Evolutionary conservation across 2,329 filamentous ascomycete genomes (phyloP).

Genomic region (Neophaeococcomyces aloes): DNA sequence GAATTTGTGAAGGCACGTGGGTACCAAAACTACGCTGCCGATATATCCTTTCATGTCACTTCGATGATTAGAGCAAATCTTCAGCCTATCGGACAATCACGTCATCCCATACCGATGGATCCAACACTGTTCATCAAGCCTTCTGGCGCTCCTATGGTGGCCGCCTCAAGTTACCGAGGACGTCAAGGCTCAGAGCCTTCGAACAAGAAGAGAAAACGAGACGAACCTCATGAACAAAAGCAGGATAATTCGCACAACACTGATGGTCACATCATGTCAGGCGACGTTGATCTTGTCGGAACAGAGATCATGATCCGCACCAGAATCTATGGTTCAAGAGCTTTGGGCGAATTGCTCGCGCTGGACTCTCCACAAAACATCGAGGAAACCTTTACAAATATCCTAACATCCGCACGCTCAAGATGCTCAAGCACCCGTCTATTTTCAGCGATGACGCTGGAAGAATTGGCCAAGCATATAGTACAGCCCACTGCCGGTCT

Average conservation of each 20-base stretch:
- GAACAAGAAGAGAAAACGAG: slow-evolving; percentile 68
- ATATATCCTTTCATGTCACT: slow-evolving; percentile 65
- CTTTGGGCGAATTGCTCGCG: slow-evolving; percentile 75
- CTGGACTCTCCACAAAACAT: slow-evolving; percentile 52
- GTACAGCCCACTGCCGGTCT: slow-evolving; percentile 28
- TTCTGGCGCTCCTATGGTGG: slow-evolving; percentile 71
- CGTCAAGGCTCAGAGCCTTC: slow-evolving; percentile 33
- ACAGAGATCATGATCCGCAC: slow-evolving; percentile 80
- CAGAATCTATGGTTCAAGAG: slow-evolving; percentile 73
- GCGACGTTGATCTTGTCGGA: slow-evolving; percentile 89
- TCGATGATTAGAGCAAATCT: slow-evolving; percentile 76
- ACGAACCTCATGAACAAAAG: slow-evolving; percentile 65
- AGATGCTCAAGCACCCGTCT: slow-evolving; percentile 78
- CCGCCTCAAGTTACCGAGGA: slow-evolving; percentile 30
- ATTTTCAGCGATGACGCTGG: slow-evolving; percentile 69
- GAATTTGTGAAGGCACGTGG: slow-evolving; percentile 44
- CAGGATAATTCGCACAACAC: slow-evolving; percentile 75
- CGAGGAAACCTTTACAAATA: slow-evolving; percentile 49
- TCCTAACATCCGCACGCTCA: slow-evolving; percentile 60
- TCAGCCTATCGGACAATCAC: slow-evolving; percentile 83
- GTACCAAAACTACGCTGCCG: slow-evolving; percentile 50
- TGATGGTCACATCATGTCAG: slow-evolving; percentile 94
- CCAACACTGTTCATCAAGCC: slow-evolving; percentile 80
- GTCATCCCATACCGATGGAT: slow-evolving; percentile 89
- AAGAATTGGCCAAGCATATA: slow-evolving; percentile 66